Evolutionary conservation across 352 stramenopile genomes (phyloP), one percentile per base, ranked within the genome.

Genomic region (Lagenidium sp.): DNA sequence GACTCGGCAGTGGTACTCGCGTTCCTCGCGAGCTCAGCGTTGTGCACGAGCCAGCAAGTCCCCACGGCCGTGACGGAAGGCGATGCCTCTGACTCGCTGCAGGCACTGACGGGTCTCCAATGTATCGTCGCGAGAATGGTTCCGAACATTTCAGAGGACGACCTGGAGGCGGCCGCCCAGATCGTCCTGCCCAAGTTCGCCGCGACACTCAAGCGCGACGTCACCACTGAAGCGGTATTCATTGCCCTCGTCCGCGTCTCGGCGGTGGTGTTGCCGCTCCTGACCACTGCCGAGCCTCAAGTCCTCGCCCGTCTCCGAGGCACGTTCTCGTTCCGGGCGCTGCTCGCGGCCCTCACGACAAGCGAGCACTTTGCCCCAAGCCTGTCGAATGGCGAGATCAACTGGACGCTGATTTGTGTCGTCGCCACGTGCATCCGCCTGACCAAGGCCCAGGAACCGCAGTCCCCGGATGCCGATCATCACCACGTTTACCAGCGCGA

Each of bases 401-500:
- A 56, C 4, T 40, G 84, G 15, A 21, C 63, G 36, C 26, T 84
- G 15, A 25, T 70, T 22, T 64, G 61, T 7, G 55, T 82, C 6
- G 34, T 85, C 37, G 59, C 58, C 12, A 55, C 41, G 34, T 50
- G 85, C n/a, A 41, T 70, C 30, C 56, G 62, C 21, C 55, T 63
- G n/a, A n/a, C n/a, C n/a, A n/a, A n/a, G n/a, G n/a, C n/a, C n/a
- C n/a, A n/a, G n/a, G n/a, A n/a, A n/a, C n/a, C n/a, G n/a, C n/a
- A n/a, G n/a, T n/a, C n/a, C n/a, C n/a, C n/a, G n/a, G n/a, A n/a
- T n/a, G n/a, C n/a, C 16, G 46, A 41, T 13, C 35, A 28, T n/a
- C 67, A 64, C 4, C 41, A 38, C 2, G 55, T 65, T n/a, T 84
- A 84, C 37, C 54, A 56, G 19, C 60, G 64, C 7, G 50, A 59